Conservation (phyloP, 768 basidiomycete species). For the Tylopilus rubrobrunneus region DNA sequence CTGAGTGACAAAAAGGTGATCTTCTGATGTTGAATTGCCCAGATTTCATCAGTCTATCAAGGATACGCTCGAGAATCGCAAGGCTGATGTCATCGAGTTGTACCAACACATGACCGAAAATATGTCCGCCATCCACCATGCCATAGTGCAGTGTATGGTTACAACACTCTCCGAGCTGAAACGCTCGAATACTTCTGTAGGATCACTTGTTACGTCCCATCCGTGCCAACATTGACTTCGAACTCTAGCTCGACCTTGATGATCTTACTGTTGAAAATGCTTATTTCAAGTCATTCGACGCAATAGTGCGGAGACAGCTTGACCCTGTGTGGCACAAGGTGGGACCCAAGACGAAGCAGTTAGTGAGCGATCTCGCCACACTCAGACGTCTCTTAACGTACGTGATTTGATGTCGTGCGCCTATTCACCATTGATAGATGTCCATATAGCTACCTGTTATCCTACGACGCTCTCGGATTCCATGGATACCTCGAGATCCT, state of each 20-base stretch:
- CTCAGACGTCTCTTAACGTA: conserved; percentile 80
- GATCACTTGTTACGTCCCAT: neutral
- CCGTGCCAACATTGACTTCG: neutral
- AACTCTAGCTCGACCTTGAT: conserved; percentile 82
- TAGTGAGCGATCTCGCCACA: conserved; percentile 83
- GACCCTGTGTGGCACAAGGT: conserved; percentile 98
- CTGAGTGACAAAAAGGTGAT: neutral
- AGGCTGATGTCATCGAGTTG: conserved; percentile 90
- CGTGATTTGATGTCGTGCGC: conserved; percentile 22
- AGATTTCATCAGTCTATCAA: conserved; percentile 93
- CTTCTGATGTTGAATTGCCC: neutral
- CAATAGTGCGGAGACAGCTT: conserved; percentile 81
- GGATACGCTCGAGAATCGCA: conserved; percentile 71
- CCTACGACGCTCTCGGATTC: conserved; percentile 88
- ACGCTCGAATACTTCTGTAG: conserved; percentile 73
- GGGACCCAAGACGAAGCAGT: conserved; percentile 85
- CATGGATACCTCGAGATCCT: conserved; percentile 90
- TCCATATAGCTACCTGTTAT: conserved; percentile 58
- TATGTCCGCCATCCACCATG: conserved; percentile 91
- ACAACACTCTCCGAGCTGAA: conserved; percentile 86
- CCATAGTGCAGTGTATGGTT: conserved; percentile 92
- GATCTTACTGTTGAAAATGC: conserved; percentile 91
- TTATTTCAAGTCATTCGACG: conserved; percentile 90
- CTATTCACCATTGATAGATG: neutral
- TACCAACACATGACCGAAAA: conserved; percentile 78